Evolutionary conservation across 2,329 filamentous ascomycete species (phyloP), one percentile per base, ranked within the genome.

Genomic region (Venturiaceae sp.): DNA sequence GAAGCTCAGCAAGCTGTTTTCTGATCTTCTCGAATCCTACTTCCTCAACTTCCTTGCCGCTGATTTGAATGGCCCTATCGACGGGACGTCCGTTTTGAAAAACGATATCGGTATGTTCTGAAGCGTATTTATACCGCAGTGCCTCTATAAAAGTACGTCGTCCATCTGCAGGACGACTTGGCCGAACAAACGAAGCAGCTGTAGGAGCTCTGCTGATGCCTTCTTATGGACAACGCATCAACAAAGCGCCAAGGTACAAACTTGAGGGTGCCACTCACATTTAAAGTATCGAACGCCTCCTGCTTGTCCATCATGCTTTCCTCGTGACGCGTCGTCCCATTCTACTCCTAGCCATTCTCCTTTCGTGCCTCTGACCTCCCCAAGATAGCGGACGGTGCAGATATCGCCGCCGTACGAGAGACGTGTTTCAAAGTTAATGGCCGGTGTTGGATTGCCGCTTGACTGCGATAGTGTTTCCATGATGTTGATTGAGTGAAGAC

Each of bases 21-120:
- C 87, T 83, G 64, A 96, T 90, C 77, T 96, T 96, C 64, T 95
- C 91, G 65, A 97, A 97, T 32, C 94, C 94, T 34, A 97, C 83
- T 74, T 97, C 92, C 74, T 97, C 88, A 5, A 90, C 92, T 19
- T 92, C 82, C 73, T 97, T 97, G 37, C 81, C 79, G 72, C 88
- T 74, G 77, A 95, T 79, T 79, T 86, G 74, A 62, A 95, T 87
- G 53, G 83, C 77, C 54, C 79, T 77, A 7, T 66, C 66, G 7
- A 60, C 53, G 13, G 65, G 55, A 7, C 63, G 60, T 21, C 62
- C 63, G 9, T 53, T 63, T 16, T 66, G 66, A 16, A 60, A 60
- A 47, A 66, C 64, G 9, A 59, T 62, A n/a, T 57, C 44, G 30
- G 36, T 28, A 11, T 46, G 44, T 50, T 86, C 82, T 2, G 84